phyloP scores from a whole-genome alignment of 257 asterid species.

The Solanum lignicaule region DNA sequence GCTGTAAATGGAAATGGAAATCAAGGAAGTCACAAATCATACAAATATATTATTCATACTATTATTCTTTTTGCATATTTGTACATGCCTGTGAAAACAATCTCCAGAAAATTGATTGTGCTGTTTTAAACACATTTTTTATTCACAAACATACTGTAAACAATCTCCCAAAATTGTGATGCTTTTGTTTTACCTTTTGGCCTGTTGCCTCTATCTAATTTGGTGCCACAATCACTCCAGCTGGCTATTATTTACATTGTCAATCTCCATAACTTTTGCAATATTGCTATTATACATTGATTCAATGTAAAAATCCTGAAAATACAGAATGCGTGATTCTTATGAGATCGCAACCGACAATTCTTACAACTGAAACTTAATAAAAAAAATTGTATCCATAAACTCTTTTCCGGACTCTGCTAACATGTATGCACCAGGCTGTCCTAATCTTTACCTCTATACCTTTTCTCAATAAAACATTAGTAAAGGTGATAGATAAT shows the following conservation, averaged over 20 bases:
- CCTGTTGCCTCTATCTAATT: too few species aligned
- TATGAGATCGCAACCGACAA: too few species aligned
- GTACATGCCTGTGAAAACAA: background rate
- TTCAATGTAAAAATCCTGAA: too few species aligned
- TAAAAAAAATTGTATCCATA: too few species aligned
- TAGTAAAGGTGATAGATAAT: too few species aligned
- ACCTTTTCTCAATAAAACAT: too few species aligned
- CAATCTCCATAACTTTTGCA: background rate
- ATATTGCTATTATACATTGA: too few species aligned
- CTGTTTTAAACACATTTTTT: background rate
- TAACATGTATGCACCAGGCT: too few species aligned
- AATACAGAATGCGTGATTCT: too few species aligned
- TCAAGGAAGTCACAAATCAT: background rate
- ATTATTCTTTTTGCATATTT: background rate
- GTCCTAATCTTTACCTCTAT: too few species aligned
- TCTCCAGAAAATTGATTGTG: background rate
- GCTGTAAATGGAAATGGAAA: background rate
- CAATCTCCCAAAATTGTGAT: background rate
- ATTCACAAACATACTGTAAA: background rate
- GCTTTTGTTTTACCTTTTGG: background rate
- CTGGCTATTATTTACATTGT: background rate
- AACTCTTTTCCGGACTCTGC: too few species aligned
- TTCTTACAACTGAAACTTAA: too few species aligned
- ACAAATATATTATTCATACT: background rate
- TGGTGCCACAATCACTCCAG: background rate